Percentiles rank a stretch among this genome's conserved stretches.
Conservation (phyloP, 768 basidiomycete species). For the Pholiota microspora region DNA sequence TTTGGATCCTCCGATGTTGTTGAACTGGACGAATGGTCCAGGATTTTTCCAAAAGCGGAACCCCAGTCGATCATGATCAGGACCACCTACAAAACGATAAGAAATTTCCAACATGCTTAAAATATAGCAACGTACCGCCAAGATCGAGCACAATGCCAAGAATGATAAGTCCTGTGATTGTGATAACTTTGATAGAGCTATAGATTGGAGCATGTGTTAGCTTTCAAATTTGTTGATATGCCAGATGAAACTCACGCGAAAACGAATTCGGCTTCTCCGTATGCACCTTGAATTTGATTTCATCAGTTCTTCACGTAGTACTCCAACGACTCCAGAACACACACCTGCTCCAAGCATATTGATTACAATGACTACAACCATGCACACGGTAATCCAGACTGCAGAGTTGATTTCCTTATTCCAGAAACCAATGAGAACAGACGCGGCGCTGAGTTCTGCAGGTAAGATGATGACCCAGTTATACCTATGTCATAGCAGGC, state of each 20-base stretch:
- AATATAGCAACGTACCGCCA: neutral
- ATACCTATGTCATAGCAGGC: conserved; percentile 30
- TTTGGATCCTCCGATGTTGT: conserved; percentile 58
- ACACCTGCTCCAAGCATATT: conserved; percentile 72
- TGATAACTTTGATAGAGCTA: conserved; percentile 86
- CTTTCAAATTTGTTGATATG: neutral
- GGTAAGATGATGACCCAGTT: conserved; percentile 69
- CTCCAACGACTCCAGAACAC: too few species aligned
- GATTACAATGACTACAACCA: conserved; percentile 74
- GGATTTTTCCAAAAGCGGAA: conserved; percentile 87
- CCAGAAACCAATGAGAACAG: conserved; percentile 80
- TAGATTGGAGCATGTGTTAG: neutral
- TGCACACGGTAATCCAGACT: conserved; percentile 76
- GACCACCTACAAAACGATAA: conserved; percentile 54
- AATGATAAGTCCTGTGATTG: conserved; percentile 71
- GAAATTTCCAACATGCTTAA: neutral
- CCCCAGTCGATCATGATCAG: conserved; percentile 69
- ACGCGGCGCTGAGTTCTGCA: conserved; percentile 71
- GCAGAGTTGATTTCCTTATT: conserved; percentile 55
- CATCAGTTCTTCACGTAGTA: too few species aligned
- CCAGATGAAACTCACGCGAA: conserved; percentile 58
- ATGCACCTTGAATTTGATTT: conserved; percentile 43
- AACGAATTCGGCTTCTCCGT: conserved; percentile 84
- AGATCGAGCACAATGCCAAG: conserved; percentile 62
- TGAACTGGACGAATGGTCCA: conserved; percentile 80